Evolutionary conservation across 2,329 filamentous ascomycete genomes (phyloP), one percentile per base, ranked within the genome.

Genomic region (Pseudogymnoascus verrucosus): DNA sequence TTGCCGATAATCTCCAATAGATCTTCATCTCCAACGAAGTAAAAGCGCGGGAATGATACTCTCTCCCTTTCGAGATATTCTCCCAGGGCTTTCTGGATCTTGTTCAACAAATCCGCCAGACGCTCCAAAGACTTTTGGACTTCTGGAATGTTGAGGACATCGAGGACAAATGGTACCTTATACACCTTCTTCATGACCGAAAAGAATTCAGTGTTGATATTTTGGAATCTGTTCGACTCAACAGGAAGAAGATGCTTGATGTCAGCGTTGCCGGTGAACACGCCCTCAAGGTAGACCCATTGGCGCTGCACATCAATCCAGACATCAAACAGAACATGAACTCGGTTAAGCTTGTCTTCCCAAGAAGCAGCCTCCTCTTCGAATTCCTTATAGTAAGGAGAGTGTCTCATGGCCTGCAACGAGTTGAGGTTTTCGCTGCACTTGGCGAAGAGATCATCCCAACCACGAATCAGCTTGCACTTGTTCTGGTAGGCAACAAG

Each of bases 301-400:
- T 99, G 95, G 66, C 96, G 89, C 76, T 99, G 95, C n/a, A 99
- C 96, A 77, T 99, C 96, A 70, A 99, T 99, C 96, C 96, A 99
- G 14, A 99, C 93, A 75, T 99, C 95, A 72, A 99, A 99, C 8
- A 99, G 83, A 14, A 99, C 91, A 74, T 99, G 95, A 2, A 99
- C 92, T 54, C 95, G 87, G 75, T 98, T 99, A 26, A 99, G 83
- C 75, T 96, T 96, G 77, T 99, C 96, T 77, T 99, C 96, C 95
- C 95, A 99, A 0, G 89, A 85, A 0, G 92, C 89, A 5, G 96
- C 96, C 70, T 99, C 95, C 71, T 99, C 95, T 74, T 99, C 95
- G 67, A 99, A 99, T 71, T 98, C 93, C 76, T 97, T 98, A 82
- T 96, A 99, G 76, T 99, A 99, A 0, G 95, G 95, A 4, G 95